Percentiles rank a stretch among this genome's conserved stretches.
phyloP scores from a whole-genome alignment of 495 filamentous ascomycete species.

The Echria macrotheca region DNA sequence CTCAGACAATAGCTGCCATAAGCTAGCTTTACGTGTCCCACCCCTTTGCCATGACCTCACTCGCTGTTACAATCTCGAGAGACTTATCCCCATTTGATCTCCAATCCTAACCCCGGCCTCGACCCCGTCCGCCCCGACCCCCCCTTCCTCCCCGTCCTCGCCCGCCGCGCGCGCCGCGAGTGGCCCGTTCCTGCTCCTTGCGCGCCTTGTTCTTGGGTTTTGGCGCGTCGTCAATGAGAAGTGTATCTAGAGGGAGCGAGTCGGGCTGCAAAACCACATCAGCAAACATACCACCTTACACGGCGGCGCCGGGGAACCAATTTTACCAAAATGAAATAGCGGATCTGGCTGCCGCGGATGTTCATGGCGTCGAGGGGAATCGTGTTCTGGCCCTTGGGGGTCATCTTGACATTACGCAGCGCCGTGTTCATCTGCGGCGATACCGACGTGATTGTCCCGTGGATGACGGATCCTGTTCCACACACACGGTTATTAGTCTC shows the following conservation, averaged over 20 bases:
- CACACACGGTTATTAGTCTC: too few species aligned
- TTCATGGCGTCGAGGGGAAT: slow-evolving; percentile 92
- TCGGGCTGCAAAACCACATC: slow-evolving; percentile 55
- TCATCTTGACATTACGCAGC: slow-evolving; percentile 93
- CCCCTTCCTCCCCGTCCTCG: slow-evolving; percentile 55
- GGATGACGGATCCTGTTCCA: slow-evolving; percentile 86
- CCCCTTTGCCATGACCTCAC: too few species aligned
- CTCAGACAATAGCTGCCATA: too few species aligned
- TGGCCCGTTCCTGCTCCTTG: slow-evolving; percentile 74
- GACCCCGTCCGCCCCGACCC: slow-evolving; percentile 15
- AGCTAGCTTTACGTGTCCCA: too few species aligned
- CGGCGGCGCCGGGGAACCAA: background rate
- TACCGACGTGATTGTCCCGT: slow-evolving; percentile 92
- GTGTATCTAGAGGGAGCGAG: slow-evolving; percentile 85
- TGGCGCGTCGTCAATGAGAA: slow-evolving; percentile 90
- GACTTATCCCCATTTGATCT: too few species aligned
- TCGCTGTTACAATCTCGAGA: too few species aligned
- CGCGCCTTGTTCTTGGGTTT: slow-evolving; percentile 99
- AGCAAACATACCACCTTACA: slow-evolving; percentile 46
- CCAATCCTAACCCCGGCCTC: slow-evolving; percentile 21
- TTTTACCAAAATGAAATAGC: slow-evolving; percentile 63
- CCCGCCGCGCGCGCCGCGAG: slow-evolving; percentile 51
- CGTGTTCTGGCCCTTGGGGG: slow-evolving; percentile 74
- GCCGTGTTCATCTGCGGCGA: slow-evolving; percentile 96
- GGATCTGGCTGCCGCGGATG: slow-evolving; percentile 85